phyloP scores from a whole-genome alignment of 495 filamentous ascomycete species.

The Aspergillus bertholletiae region DNA sequence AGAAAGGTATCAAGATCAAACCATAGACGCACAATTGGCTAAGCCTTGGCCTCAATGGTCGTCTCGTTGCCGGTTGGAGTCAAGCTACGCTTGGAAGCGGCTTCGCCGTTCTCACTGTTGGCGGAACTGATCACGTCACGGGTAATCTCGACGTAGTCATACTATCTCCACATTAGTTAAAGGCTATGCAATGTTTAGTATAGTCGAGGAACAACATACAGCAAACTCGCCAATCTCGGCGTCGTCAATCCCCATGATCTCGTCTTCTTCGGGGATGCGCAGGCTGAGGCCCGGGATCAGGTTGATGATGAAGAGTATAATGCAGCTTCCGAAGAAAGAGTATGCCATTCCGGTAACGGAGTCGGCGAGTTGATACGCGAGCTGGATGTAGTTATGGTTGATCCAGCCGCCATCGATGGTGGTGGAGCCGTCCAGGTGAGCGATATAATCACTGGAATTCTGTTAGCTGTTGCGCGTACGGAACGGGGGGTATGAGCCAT shows the following conservation, averaged over 20 bases:
- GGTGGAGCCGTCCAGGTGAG: constrained; percentile 74
- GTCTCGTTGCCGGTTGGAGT: constrained; percentile 20
- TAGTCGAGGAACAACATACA: constrained; percentile 35
- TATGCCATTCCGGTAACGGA: constrained; percentile 79
- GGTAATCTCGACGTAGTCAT: constrained; percentile 93
- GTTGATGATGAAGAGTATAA: constrained; percentile 87
- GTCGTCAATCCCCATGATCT: constrained; percentile 91
- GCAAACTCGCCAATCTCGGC: constrained; percentile 97
- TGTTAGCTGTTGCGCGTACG: constrained; percentile 10
- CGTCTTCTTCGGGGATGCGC: constrained; percentile 77
- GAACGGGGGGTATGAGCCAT: constrained; percentile 2
- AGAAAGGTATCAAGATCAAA: background rate
- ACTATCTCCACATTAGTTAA: constrained; percentile 35
- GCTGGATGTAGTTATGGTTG: constrained; percentile 85
- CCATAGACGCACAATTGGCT: constrained; percentile 2
- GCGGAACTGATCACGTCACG: constrained; percentile 73
- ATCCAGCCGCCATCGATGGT: constrained; percentile 83
- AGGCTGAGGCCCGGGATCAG: constrained; percentile 80
- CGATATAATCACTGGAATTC: constrained; percentile 68
- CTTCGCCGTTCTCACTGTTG: constrained; percentile 29
- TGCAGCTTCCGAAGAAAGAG: constrained; percentile 79
- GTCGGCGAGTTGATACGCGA: constrained; percentile 86
- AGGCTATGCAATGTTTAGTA: background rate
- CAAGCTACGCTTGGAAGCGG: constrained; percentile 31
- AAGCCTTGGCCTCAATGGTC: constrained; percentile 31